Conservation (phyloP, 768 basidiomycete genomes). For the Porphyrellus cyaneotinctus region DNA sequence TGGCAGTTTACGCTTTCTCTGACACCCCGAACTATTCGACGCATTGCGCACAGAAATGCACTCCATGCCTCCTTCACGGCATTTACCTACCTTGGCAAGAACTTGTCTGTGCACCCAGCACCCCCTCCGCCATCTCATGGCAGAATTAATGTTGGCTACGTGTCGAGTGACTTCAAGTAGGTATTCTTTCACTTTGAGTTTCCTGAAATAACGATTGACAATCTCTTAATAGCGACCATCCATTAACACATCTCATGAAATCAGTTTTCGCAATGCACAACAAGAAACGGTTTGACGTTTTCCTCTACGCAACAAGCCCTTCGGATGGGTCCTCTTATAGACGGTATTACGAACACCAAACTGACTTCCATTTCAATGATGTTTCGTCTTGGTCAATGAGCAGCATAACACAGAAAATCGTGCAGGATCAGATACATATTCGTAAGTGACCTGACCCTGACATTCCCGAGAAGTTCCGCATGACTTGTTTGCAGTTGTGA, state of each 20-base stretch:
- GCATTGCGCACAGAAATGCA: constrained; percentile 47
- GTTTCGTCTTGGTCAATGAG: constrained; percentile 37
- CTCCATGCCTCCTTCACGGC: constrained; percentile 42
- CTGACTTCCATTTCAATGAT: constrained; percentile 38
- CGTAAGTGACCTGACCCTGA: constrained; percentile 27
- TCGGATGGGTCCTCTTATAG: constrained; percentile 44
- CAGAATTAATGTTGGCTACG: constrained; percentile 45
- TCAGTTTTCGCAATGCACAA: constrained; percentile 46
- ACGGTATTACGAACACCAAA: constrained; percentile 38
- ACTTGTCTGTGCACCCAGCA: constrained; percentile 36
- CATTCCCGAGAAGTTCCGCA: not conserved
- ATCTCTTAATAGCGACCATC: constrained; percentile 39
- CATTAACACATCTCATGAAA: constrained; percentile 50
- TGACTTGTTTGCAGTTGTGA: constrained; percentile 33
- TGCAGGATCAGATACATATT: constrained; percentile 43
- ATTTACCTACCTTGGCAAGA: constrained; percentile 30
- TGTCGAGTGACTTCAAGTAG: constrained; percentile 46
- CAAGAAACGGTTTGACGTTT: constrained; percentile 36
- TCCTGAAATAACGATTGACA: not conserved
- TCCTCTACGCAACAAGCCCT: constrained; percentile 47
- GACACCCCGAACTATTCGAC: constrained; percentile 36
- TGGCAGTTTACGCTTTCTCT: constrained; percentile 45
- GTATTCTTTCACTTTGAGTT: constrained; percentile 6
- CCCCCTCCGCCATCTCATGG: constrained; percentile 38
- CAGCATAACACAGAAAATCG: constrained; percentile 38